Evolutionary conservation across 306 rosid species (phyloP).

Genomic region (Lotus japonicus): DNA sequence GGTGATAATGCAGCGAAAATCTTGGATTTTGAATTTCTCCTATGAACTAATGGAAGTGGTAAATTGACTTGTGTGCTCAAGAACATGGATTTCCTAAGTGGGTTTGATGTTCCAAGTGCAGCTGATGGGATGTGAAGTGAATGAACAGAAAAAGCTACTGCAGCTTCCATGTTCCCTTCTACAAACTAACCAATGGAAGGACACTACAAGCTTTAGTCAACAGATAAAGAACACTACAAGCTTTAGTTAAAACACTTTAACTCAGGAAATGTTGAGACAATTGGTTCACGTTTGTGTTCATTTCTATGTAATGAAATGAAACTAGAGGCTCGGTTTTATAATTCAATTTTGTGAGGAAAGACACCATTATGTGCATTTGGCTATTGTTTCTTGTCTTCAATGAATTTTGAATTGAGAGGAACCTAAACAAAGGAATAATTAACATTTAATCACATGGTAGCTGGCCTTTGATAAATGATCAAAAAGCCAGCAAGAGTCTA

Average conservation of each 20-base stretch:
- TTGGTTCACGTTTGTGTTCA: too few species aligned
- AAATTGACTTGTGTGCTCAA: constrained; percentile 21
- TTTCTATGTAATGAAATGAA: not conserved
- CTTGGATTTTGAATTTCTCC: constrained; percentile 30
- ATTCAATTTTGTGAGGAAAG: too few species aligned
- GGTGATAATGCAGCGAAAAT: constrained; percentile 51
- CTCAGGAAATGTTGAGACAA: too few species aligned
- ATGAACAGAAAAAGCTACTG: not conserved
- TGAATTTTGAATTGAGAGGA: not conserved
- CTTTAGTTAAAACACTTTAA: too few species aligned
- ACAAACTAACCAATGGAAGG: not conserved
- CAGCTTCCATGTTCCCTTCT: not conserved
- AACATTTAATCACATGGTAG: constrained; percentile 3
- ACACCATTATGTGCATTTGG: too few species aligned
- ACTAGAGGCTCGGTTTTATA: too few species aligned
- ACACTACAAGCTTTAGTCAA: not conserved
- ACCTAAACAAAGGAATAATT: not conserved
- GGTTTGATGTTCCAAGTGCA: constrained; percentile 14
- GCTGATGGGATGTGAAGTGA: not conserved
- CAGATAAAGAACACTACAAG: too few species aligned
- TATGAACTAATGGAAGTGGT: constrained; percentile 6
- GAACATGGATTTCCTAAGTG: constrained; percentile 26
- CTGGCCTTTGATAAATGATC: not conserved
- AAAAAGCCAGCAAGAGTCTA: not conserved
- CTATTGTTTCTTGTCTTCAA: not conserved